phyloP scores from a whole-genome alignment of 1,284 basidiomycete species.

The Malassezia equina region DNA sequence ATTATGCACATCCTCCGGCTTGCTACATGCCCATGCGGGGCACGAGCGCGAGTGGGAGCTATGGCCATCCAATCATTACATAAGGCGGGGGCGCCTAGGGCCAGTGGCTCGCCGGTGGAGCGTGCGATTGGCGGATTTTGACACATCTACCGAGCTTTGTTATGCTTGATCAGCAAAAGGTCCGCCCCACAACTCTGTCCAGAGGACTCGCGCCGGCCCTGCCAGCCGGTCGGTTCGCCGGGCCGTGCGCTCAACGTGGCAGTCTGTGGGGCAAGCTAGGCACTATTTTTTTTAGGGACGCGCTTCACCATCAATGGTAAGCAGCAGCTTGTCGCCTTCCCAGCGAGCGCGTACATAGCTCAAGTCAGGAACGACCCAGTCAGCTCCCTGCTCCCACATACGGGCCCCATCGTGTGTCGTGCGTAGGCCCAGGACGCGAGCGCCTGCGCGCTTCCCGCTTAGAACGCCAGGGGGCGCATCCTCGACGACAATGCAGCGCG shows the following conservation, averaged over 20 bases:
- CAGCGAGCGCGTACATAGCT: constrained; percentile 33
- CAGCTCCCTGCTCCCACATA: constrained; percentile 34
- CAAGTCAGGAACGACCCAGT: constrained; percentile 41
- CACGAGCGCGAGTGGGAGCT: neutral
- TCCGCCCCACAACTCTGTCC: neutral
- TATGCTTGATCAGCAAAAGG: neutral
- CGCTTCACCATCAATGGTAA: constrained; percentile 10
- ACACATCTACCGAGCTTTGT: neutral
- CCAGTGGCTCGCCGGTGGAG: too few species aligned
- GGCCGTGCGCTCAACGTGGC: neutral
- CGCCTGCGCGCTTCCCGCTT: constrained; percentile 36
- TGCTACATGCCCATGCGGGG: neutral
- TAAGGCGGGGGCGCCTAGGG: neutral
- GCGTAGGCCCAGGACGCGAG: constrained; percentile 33
- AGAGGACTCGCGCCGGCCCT: too few species aligned
- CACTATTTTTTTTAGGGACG: neutral
- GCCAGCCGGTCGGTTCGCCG: neutral
- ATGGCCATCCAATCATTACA: neutral
- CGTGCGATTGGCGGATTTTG: neutral
- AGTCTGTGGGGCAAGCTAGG: too few species aligned
- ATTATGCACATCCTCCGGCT: neutral
- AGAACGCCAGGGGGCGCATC: constrained; percentile 43
- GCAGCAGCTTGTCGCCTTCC: constrained; percentile 18
- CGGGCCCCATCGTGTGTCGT: constrained; percentile 39
- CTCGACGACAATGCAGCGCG: constrained; percentile 41